phyloP scores from a whole-genome alignment of 352 stramenopile species.

The Phytopythium oedochilum region DNA sequence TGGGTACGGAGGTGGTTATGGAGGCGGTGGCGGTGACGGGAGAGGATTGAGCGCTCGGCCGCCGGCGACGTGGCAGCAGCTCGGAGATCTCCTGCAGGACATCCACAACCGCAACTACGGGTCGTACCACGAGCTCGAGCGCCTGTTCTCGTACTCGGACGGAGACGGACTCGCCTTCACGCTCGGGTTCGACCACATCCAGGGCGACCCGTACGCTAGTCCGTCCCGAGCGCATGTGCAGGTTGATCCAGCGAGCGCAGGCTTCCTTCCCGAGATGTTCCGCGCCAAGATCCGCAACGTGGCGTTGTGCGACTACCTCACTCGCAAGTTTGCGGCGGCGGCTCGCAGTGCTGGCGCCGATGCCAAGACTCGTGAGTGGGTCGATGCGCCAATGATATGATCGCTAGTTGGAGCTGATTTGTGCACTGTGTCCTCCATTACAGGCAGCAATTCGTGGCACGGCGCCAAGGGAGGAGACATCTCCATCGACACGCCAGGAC shows the following conservation, averaged over 20 bases:
- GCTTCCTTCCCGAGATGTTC: conserved; percentile 81
- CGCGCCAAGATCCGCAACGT: conserved; percentile 75
- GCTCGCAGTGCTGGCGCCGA: conserved; percentile 50
- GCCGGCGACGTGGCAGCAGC: conserved; percentile 37
- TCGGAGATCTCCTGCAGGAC: conserved; percentile 39
- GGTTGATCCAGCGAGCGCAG: conserved; percentile 59
- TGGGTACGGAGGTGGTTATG: conserved; percentile 13
- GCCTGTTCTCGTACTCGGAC: conserved; percentile 32
- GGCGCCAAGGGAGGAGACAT: conserved; percentile 94
- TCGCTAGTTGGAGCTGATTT: background rate
- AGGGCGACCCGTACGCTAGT: conserved; percentile 94
- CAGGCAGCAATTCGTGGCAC: conserved; percentile 69
- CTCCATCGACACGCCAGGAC: conserved; percentile 88
- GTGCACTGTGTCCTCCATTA: background rate
- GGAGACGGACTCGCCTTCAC: conserved; percentile 45
- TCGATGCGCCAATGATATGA: conserved; percentile 8
- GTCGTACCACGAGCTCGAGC: conserved; percentile 75
- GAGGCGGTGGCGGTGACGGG: conserved; percentile 11
- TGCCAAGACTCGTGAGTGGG: conserved; percentile 35
- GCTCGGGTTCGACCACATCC: conserved; percentile 91
- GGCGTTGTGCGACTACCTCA: conserved; percentile 90
- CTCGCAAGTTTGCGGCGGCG: conserved; percentile 72
- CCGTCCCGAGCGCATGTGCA: conserved; percentile 92
- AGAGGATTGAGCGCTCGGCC: conserved; percentile 5
- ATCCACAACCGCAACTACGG: conserved; percentile 83